Evolutionary conservation across 2,329 filamentous ascomycete species (phyloP), one percentile per base, ranked within the genome.

Genomic region (Mollisiaceae sp.): DNA sequence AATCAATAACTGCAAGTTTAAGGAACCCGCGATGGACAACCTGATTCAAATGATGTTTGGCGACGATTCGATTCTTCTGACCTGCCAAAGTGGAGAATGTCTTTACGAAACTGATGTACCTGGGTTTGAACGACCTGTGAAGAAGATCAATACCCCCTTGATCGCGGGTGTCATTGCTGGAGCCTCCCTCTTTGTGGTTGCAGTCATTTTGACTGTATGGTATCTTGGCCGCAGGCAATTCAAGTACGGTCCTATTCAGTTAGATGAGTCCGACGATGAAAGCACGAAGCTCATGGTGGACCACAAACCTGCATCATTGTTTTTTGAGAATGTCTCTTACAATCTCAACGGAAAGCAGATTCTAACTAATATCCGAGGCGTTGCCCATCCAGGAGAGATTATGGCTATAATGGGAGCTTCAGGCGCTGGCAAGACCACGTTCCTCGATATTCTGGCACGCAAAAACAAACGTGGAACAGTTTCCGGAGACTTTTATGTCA

Each of bases 371-470:
- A 90, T 99, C 39, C 89, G 90, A 70, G 95, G 95, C 56, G 89
- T 93, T 50, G 94, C 94, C n/a, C 91, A 91, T 71, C 93, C 94
- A 2, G 96, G 96, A n/a, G 93, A 99, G 77, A 87, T 98, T 8
- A 92, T 94, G 70, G 95, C 95, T 9, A 97, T 99, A 73, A 99
- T 99, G 94, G 95, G 95, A 64, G 94, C 95, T 8, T 99, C 95
- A 0, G 95, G 95, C 36, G 96, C 95, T 50, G 95, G 95, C 65
- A 99, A 99, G 80, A 99, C 95, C 0, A 97, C 93, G 0, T 98
- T 99, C 78, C 82, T 99, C 54, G 95, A 99, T 75, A 97, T 99
- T 65, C 82, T 99, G 56, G 95, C 95, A 9, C 89, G 94, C 69
- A 99, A 98, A 83, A 98, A 98, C 79, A 99, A 99, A 80, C 89